Percentiles rank a stretch among this genome's conserved stretches.
Conservation (phyloP, 352 stramenopile species). For the Globisporangium radiosum region DNA sequence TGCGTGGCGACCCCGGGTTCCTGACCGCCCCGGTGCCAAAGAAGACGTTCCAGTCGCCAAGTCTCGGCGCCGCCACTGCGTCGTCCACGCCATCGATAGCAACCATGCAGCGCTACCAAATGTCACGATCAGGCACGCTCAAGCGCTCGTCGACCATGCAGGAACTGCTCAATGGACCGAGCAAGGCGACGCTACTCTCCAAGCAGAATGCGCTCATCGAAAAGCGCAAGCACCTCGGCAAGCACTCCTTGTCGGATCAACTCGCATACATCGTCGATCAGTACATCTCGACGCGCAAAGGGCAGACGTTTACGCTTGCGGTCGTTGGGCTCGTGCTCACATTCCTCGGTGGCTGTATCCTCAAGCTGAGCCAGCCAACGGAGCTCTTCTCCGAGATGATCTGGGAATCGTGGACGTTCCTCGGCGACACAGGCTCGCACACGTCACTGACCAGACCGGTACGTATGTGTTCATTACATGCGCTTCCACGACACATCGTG, state of each 20-base stretch:
- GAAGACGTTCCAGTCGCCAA: slow-evolving; percentile 2
- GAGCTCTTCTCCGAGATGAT: slow-evolving; percentile 34
- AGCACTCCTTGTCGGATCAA: slow-evolving; percentile 34
- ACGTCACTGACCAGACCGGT: slow-evolving; percentile 28
- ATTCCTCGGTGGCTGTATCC: slow-evolving; percentile 27
- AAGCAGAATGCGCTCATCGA: slow-evolving; percentile 17
- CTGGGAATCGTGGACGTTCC: slow-evolving; percentile 61
- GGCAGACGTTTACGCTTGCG: slow-evolving; percentile 43
- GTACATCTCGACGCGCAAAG: slow-evolving; percentile 55
- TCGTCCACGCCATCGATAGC: not conserved
- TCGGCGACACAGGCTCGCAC: slow-evolving; percentile 46
- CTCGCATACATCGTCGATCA: slow-evolving; percentile 47
- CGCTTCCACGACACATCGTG: not conserved
- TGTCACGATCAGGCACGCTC: not conserved
- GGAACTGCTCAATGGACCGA: not conserved
- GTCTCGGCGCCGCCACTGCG: not conserved
- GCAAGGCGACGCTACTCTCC: slow-evolving; percentile 2
- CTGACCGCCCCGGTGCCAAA: slow-evolving; percentile 6
- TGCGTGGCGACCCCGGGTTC: slow-evolving; percentile 10
- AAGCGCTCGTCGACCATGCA: slow-evolving; percentile 3
- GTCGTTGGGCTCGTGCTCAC: slow-evolving; percentile 40
- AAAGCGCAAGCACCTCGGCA: slow-evolving; percentile 7
- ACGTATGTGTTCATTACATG: not conserved
- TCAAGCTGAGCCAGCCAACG: slow-evolving; percentile 28
- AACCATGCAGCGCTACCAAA: not conserved